phyloP scores from a whole-genome alignment of 345 rosid genomes.

The Gossypium ekmanianum region DNA sequence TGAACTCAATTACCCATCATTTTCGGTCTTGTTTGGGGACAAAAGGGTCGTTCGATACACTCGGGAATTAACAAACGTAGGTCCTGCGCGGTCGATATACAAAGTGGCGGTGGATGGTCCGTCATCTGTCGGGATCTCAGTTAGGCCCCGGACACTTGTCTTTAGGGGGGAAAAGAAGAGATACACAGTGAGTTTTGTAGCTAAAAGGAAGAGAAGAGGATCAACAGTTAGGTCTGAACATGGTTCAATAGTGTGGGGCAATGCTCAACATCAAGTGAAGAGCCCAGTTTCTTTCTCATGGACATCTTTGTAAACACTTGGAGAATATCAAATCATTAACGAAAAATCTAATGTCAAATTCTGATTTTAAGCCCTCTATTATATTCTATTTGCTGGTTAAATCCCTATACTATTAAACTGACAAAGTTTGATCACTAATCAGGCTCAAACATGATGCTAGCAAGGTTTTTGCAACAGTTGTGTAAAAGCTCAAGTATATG shows the following conservation, averaged over 20 bases:
- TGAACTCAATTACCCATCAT: conserved; percentile 79
- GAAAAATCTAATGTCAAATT: neutral
- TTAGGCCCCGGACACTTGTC: conserved; percentile 53
- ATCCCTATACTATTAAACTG: too few species aligned
- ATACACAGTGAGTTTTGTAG: conserved; percentile 68
- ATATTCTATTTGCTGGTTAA: too few species aligned
- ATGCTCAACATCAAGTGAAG: conserved; percentile 56
- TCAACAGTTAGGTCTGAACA: conserved; percentile 39
- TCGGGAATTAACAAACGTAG: conserved; percentile 72
- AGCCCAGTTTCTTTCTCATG: conserved; percentile 79
- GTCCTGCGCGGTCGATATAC: conserved; percentile 52
- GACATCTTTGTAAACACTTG: conserved; percentile 27
- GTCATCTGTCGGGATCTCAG: conserved; percentile 41
- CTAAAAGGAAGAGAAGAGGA: conserved; percentile 37
- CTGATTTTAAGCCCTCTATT: too few species aligned
- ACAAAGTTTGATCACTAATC: too few species aligned
- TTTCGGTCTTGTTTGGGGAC: conserved; percentile 63
- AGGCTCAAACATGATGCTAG: too few species aligned
- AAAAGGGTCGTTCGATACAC: conserved; percentile 71
- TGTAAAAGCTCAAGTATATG: neutral
- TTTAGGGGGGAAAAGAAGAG: conserved; percentile 72
- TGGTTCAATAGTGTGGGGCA: conserved; percentile 73
- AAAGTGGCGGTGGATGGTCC: conserved; percentile 44
- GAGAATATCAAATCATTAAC: neutral
- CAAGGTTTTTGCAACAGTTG: too few species aligned